Evolutionary conservation across 2,329 filamentous ascomycete species (phyloP), one percentile per base, ranked within the genome.

Genomic region (Coniella lustricola): DNA sequence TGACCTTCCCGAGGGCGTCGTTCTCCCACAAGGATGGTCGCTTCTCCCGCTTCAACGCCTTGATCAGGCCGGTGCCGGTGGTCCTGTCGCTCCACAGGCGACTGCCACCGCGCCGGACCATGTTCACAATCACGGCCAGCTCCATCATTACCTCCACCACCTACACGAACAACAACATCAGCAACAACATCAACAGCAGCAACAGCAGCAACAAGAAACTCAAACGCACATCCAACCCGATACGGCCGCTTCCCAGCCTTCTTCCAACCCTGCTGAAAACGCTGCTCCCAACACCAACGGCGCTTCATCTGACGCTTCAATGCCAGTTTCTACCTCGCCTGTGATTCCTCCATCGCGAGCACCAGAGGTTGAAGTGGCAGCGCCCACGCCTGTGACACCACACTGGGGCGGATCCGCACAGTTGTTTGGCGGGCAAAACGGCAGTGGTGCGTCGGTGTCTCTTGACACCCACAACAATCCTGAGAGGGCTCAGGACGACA

Each of bases 21-120:
- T 75, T 4, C 73, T 85, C 17, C 82, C 82, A 2, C 71, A 75
- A 22, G 82, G 82, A 4, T 85, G 82, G 82, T 77, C 78, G 18
- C 63, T 85, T 34, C 65, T 84, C 39, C 81, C 82, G 20, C 67
- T 85, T 2, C 75, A 82, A 54, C 71, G 77, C 20, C 55, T 78
- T 8, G 68, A 62, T 39, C 16, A 58, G 43, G 35, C 41, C 17
- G 53, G 39, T 17, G 32, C 44, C 16, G 25, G 52, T 7, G 18
- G 48, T 12, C 31, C 25, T 13, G 9, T 18, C 7, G 34, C 41
- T n/a, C 34, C 13, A 14, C 29, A 38, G 14, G 32, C 22, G 22
- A 39, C 40, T 33, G 40, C 18, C 22, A 32, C 17, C 17, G 16
- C 14, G 2, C 40, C 18, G 10, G 29, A 20, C 16, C 18, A 45